Conservation (phyloP, 108 stramenopile genomes). For the Bacterosira constricta region DNA sequence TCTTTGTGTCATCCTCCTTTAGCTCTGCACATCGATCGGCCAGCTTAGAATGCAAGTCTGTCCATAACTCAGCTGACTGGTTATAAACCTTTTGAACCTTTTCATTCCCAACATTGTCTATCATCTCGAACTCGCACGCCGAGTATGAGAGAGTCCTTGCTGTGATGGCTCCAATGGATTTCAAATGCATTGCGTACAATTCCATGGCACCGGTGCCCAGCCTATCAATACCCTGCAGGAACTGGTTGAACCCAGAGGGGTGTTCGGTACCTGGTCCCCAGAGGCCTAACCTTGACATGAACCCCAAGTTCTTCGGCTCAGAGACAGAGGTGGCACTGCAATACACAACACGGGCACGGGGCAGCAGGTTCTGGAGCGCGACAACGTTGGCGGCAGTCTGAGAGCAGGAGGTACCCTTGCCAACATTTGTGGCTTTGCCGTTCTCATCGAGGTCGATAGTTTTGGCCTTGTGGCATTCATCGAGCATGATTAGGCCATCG, state of each 20-base stretch:
- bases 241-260: conserved; percentile 49
- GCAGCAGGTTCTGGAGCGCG: conserved; percentile 60
- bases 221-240: conserved; percentile 45
- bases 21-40: conserved; percentile 20
- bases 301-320: conserved; percentile 63
- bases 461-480: conserved; percentile 73
- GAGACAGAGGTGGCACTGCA: conserved; percentile 67
- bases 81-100: conserved; percentile 43
- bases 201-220: conserved; percentile 69
- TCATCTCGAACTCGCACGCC: conserved; percentile 60
- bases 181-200: conserved; percentile 67
- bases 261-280: conserved; percentile 57
- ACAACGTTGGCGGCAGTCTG: conserved; percentile 58
- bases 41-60: conserved; percentile 22
- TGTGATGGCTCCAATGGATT: conserved; percentile 48
- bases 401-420: conserved; percentile 13
- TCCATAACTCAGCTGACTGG: conserved; percentile 52
- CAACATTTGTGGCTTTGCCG: conserved; percentile 29
- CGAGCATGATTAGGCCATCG: conserved; percentile 62
- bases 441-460: conserved; percentile 48
- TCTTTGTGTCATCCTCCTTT: not conserved
- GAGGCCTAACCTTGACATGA: conserved; percentile 65
- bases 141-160: conserved; percentile 66
- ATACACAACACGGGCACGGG: conserved; percentile 72
- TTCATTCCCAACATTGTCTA: conserved; percentile 39